Evolutionary conservation across 2,329 filamentous ascomycete species (phyloP).

Genomic region (Cytospora paraplurivora): DNA sequence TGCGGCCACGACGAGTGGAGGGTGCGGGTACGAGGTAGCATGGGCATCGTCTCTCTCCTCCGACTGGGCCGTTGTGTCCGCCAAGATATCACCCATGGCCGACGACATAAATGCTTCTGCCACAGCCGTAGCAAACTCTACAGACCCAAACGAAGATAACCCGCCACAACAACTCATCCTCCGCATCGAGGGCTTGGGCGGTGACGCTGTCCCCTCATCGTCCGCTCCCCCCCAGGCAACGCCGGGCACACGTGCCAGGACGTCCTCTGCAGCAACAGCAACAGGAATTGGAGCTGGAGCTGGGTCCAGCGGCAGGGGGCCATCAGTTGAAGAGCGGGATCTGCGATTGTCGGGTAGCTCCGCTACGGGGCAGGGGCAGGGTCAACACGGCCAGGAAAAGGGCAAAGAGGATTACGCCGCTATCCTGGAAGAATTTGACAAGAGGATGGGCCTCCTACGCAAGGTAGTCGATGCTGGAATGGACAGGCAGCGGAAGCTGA

Average conservation of each 20-base stretch:
- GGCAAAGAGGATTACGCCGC: slow-evolving; percentile 46
- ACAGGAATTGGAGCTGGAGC: neutral
- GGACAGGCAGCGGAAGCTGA: slow-evolving; percentile 43
- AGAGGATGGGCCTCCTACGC: slow-evolving; percentile 56
- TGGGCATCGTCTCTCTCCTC: slow-evolving; percentile 72
- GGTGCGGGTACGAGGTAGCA: slow-evolving; percentile 55
- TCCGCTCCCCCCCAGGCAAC: neutral
- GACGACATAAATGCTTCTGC: slow-evolving; percentile 37
- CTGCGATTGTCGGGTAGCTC: slow-evolving; percentile 18
- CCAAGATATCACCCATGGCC: slow-evolving; percentile 49
- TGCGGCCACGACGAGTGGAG: neutral
- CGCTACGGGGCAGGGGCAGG: slow-evolving; percentile 4
- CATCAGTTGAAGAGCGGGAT: slow-evolving; percentile 25
- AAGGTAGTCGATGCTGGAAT: slow-evolving; percentile 57
- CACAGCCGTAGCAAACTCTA: slow-evolving; percentile 25
- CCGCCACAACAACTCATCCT: slow-evolving; percentile 57
- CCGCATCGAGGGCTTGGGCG: slow-evolving; percentile 58
- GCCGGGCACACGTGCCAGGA: slow-evolving; percentile 33
- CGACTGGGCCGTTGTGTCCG: slow-evolving; percentile 66
- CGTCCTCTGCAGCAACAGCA: slow-evolving; percentile 28
- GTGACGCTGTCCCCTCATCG: slow-evolving; percentile 28
- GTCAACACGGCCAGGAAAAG: neutral
- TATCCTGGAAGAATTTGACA: slow-evolving; percentile 60
- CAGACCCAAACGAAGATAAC: slow-evolving; percentile 36
- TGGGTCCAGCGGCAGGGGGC: slow-evolving; percentile 15